Evolutionary conservation across 108 stramenopile genomes (phyloP).

Genomic region (Nannochloropsis salina): DNA sequence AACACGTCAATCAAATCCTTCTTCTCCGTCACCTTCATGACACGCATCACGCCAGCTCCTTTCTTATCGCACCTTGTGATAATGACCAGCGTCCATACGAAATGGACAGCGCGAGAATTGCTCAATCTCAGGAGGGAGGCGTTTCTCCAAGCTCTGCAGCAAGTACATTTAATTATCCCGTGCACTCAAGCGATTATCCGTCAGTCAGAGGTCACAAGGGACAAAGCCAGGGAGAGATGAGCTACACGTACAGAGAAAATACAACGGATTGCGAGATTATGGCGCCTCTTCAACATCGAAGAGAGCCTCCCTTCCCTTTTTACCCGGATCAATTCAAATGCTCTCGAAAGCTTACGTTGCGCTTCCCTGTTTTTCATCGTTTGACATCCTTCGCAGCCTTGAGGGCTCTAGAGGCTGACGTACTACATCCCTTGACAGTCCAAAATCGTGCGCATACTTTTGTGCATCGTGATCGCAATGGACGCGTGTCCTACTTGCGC

Average conservation of each 20-base stretch:
- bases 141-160: no score
- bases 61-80: neutral
- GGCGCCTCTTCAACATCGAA: neutral
- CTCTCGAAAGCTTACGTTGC: neutral
- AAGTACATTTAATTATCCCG: neutral
- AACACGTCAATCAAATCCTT: neutral
- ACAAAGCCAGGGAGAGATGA: neutral
- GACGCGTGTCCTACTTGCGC: neutral
- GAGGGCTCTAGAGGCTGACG: neutral
- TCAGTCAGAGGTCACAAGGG: neutral
- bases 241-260: neutral
- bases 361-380: neutral
- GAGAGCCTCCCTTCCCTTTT: neutral
- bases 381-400: neutral
- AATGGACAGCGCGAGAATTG: neutral
- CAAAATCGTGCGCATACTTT: slow-evolving; percentile 20
- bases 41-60: neutral
- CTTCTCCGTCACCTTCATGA: slow-evolving; percentile 19
- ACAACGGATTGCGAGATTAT: neutral
- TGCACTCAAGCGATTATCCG: neutral
- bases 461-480: slow-evolving; percentile 17
- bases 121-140: no score
- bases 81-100: neutral
- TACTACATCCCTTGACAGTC: neutral
- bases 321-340: neutral